Evolutionary conservation across 208 protist species (phyloP), one percentile per base, ranked within the genome.

Genomic region (Trypanosoma platydactyli): DNA sequence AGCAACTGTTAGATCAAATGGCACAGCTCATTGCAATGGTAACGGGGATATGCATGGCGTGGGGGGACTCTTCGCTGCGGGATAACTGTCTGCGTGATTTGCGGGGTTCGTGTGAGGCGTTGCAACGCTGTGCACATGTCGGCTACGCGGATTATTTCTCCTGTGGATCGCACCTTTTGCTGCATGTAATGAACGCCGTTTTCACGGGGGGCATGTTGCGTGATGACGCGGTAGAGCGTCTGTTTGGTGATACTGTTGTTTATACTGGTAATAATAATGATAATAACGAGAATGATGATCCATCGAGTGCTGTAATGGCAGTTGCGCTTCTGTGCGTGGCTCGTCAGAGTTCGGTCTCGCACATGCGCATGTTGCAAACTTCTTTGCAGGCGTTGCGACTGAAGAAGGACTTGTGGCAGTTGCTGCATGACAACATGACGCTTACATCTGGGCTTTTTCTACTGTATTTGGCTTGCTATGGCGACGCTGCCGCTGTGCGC

Each of bases 311-410:
- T 27, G 22, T 52, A 1, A 40, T 59, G 62, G 49, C 50, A 3
- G n/a, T 68, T 12, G 44, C 64, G 62, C 64, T 70, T 51, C 16
- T 59, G 38, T 41, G 51, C 13, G 46, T 68, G 58, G 27, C 44
- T n/a, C 15, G 16, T 33, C 27, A n/a, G 22, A 40, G 49, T 35
- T 1, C 51, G 16, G n/a, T 16, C 7, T 27, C 15, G 0, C 16
- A 20, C 40, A 49, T 60, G 0, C 16, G 3, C 2, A 27, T 59
- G n/a, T 0, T 59, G 4, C 42, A 40, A 22, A 25, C 35, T 5
- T 56, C 59, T 59, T 22, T 68, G 1, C 25, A 35, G 20, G 13
- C 49, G 7, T 12, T 68, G 5, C 41, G 35, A 35, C 40, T 42
- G 0, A 40, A 51, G 7, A 22, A 60, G 15, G 41, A 25, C 1